These are phyloP conservation scores for Kewa caespitosa DNA, from an alignment of 179 eudicot species.

Conservation along the genomic window DNA sequence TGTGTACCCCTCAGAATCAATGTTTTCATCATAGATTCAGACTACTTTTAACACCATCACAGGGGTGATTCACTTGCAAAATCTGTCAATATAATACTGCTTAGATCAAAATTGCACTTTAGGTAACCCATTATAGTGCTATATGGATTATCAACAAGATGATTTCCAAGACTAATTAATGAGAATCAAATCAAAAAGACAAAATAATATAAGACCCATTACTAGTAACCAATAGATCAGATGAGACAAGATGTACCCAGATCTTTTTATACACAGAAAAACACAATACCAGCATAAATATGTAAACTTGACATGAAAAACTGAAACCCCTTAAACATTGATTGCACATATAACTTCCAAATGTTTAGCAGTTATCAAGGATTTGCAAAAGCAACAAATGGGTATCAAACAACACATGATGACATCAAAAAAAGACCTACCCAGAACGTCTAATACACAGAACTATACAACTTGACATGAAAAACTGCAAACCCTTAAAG, in stretches of 20 bases:
- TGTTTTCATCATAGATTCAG: slow-evolving; percentile 21
- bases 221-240: too few species aligned
- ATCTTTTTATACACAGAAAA: neutral
- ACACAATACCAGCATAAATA: neutral
- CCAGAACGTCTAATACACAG: too few species aligned
- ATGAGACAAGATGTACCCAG: neutral
- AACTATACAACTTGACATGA: too few species aligned
- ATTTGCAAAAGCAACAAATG: neutral
- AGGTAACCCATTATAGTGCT: too few species aligned
- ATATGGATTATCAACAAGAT: too few species aligned
- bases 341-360: neutral
- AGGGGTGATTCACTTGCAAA: neutral
- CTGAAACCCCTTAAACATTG: neutral
- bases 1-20: slow-evolving; percentile 26
- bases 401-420: too few species aligned
- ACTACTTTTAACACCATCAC: slow-evolving; percentile 30
- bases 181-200: neutral
- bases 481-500: too few species aligned
- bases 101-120: neutral
- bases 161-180: too few species aligned
- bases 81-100: neutral
- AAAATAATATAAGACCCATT: neutral
- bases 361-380: neutral
- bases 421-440: too few species aligned
- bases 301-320: neutral